Evolutionary conservation across 345 rosid genomes (phyloP).

Genomic region (Eucalyptus cloeziana): DNA sequence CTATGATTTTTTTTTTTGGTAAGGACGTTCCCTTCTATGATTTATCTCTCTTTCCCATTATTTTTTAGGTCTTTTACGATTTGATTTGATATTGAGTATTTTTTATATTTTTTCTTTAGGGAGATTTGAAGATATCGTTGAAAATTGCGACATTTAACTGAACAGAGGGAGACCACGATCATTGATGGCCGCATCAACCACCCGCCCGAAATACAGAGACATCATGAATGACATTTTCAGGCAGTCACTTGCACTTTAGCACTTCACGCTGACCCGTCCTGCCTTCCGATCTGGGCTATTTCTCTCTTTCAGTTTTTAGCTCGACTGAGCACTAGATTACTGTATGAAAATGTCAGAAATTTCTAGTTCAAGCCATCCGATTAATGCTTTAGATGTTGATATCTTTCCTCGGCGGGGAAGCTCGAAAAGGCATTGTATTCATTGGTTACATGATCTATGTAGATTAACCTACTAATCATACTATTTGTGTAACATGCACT

Average conservation of each 20-base stretch:
- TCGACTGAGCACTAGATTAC: background rate
- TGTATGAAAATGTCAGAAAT: background rate
- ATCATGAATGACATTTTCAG: background rate
- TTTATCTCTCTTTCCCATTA: background rate
- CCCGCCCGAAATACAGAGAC: constrained; percentile 19
- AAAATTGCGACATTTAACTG: background rate
- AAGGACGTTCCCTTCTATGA: background rate
- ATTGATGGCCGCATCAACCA: constrained; percentile 15
- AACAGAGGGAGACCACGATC: background rate
- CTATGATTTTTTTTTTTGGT: too few species aligned
- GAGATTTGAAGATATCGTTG: too few species aligned
- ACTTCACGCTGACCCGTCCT: background rate
- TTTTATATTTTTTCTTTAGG: background rate
- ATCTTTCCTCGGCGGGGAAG: background rate
- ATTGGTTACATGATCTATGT: background rate
- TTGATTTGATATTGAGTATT: background rate
- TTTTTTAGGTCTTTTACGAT: background rate
- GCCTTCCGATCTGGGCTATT: background rate
- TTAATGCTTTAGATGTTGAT: background rate
- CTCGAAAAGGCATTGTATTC: background rate
- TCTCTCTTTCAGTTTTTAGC: background rate
- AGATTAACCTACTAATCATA: too few species aligned
- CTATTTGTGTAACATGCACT: background rate
- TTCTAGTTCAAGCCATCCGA: background rate
- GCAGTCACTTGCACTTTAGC: background rate